phyloP scores from a whole-genome alignment of 805 yeast genomes.

The Pichia phayaonensis region DNA sequence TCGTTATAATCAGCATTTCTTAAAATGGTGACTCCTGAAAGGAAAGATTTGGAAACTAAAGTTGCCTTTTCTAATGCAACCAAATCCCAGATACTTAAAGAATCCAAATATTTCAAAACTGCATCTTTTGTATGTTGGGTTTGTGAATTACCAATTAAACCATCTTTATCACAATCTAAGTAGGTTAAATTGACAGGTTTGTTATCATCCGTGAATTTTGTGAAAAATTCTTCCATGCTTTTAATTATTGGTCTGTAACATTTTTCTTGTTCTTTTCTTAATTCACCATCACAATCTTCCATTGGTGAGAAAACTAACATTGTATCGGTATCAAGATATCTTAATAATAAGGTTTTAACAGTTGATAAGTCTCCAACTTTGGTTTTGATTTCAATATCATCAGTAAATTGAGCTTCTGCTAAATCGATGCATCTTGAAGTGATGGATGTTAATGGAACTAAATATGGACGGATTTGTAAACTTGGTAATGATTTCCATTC shows the following conservation, averaged over 20 bases:
- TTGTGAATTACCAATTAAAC: constrained; percentile 77
- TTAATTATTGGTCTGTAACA: constrained; percentile 66
- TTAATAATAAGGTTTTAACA: constrained; percentile 53
- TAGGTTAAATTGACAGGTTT: constrained; percentile 36
- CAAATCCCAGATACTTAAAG: constrained; percentile 65
- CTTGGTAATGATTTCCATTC: constrained; percentile 81
- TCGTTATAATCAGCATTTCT: constrained; percentile 32
- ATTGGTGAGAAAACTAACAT: constrained; percentile 76
- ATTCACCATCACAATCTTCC: constrained; percentile 73
- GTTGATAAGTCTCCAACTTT: constrained; percentile 57
- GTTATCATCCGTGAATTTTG: constrained; percentile 30
- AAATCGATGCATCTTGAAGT: constrained; percentile 84
- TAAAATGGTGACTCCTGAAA: constrained; percentile 68
- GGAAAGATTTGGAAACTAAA: constrained; percentile 74
- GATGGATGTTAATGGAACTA: constrained; percentile 81
- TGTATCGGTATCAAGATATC: constrained; percentile 92
- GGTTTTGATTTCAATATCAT: constrained; percentile 41
- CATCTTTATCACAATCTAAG: constrained; percentile 76
- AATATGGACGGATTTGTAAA: constrained; percentile 62
- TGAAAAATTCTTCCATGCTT: constrained; percentile 55
- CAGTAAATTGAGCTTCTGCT: constrained; percentile 30
- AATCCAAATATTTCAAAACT: constrained; percentile 56
- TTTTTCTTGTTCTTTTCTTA: constrained; percentile 74
- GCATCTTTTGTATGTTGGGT: constrained; percentile 47
- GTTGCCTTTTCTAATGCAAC: constrained; percentile 90